These are phyloP conservation scores for Collybia mongolica DNA, from an alignment of 768 basidiomycete species.

Conservation along the genomic window DNA sequence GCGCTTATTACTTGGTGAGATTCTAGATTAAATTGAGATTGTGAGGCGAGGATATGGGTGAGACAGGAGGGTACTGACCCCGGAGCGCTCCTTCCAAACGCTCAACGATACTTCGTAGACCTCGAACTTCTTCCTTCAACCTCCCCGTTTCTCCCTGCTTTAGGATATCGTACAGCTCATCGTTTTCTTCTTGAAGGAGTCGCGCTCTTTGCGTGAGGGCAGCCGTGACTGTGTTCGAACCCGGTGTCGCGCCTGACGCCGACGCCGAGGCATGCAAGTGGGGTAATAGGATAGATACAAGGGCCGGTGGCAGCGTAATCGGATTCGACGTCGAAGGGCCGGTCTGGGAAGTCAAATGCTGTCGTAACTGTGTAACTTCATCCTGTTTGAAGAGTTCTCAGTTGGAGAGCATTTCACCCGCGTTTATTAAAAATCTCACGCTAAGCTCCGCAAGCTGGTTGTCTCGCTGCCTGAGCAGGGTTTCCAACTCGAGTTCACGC, in stretches of 20 bases:
- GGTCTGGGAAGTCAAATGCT: slow-evolving; percentile 61
- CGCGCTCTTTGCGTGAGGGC: slow-evolving; percentile 75
- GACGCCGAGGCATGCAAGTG: slow-evolving; percentile 51
- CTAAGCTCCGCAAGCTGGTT: slow-evolving; percentile 68
- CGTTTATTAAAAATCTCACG: slow-evolving; percentile 41
- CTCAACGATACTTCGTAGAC: slow-evolving; percentile 62
- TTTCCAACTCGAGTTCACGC: slow-evolving; percentile 81
- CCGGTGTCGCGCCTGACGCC: slow-evolving; percentile 25
- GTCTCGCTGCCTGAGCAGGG: slow-evolving; percentile 73
- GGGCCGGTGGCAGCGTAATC: slow-evolving; percentile 67
- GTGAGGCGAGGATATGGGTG: background rate
- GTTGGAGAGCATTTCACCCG: slow-evolving; percentile 1
- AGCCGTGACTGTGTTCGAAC: slow-evolving; percentile 59
- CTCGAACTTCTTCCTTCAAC: slow-evolving; percentile 78
- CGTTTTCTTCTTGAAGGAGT: slow-evolving; percentile 82
- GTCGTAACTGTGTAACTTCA: slow-evolving; percentile 69
- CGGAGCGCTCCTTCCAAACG: slow-evolving; percentile 73
- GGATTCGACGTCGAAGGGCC: slow-evolving; percentile 57
- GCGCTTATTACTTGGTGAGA: slow-evolving; percentile 71
- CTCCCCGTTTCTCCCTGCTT: slow-evolving; percentile 75
- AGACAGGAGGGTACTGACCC: slow-evolving; percentile 45
- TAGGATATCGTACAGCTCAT: slow-evolving; percentile 78
- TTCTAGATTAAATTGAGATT: slow-evolving; percentile 40
- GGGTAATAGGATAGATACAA: slow-evolving; percentile 68
- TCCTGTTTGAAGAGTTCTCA: slow-evolving; percentile 43